Base-by-base conservation (phyloP, 2,329 filamentous ascomycete species). In the Hypocreales sp. region DNA sequence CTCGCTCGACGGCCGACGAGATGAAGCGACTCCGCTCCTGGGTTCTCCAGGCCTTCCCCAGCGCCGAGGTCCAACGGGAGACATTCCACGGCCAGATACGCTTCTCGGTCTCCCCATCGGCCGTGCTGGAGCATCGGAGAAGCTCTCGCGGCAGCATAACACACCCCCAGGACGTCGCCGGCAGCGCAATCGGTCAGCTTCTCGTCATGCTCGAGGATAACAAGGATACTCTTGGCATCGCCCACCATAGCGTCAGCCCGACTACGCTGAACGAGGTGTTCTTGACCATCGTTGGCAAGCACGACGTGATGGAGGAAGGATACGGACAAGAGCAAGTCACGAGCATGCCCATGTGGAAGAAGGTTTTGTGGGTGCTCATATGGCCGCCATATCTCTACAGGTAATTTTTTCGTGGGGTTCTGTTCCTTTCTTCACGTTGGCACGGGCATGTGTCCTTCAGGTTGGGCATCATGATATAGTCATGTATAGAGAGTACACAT, bases 231-330 rank as follows among this genome's bases (percentile, higher is more conserved):
- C 50, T 93, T 16, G 79, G 79, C 0, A 65, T 93, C 25, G 77
- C 81, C 46, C 82, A 92, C 50, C 93, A 87, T 51, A 83, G 78
- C 26, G 82, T 93, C 37, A 79, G 72, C 31, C 81, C 82, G 15
- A 90, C 83, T 12, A 92, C 82, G 11, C 56, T 94, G 23, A 86
- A 94, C 46, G 81, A 93, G 51, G 84, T 94, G 0, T 94, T 94
- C 51, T 52, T 94, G 47, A 67, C 67, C 15, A 90, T 94, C 45
- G 83, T 93, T 0, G 75, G 76, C 2, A 68, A 73, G 49, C 79
- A n/a, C n/a, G n/a, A n/a, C n/a, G n/a, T n/a, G n/a, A n/a, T n/a
- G n/a, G n/a, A n/a, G n/a, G n/a, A n/a, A n/a, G n/a, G n/a, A n/a
- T n/a, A n/a, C n/a, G n/a, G n/a, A n/a, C n/a, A n/a, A n/a, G n/a